These are phyloP conservation scores for Penicillium sp. DNA, from an alignment of 2,329 filamentous ascomycete species.

Conservation along the genomic window DNA sequence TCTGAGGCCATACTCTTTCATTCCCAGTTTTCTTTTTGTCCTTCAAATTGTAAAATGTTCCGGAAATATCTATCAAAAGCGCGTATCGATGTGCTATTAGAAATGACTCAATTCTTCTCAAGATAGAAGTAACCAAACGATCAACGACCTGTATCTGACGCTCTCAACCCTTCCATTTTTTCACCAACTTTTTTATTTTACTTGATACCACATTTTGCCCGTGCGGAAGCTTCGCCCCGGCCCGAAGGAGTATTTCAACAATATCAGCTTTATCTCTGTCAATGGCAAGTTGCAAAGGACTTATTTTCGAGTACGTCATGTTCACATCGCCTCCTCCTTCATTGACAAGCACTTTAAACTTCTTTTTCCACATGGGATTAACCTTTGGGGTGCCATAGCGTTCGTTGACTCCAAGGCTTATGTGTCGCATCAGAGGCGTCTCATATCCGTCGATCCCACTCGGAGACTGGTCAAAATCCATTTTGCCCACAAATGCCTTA, in stretches of 20 bases:
- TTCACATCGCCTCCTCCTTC: background rate
- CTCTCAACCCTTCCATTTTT: too few species aligned
- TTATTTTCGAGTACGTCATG: background rate
- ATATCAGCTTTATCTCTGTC: background rate
- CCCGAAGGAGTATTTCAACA: background rate
- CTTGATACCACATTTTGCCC: too few species aligned
- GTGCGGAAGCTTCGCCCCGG: background rate
- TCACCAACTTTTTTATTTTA: background rate
- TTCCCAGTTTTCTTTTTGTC: too few species aligned
- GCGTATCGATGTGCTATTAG: too few species aligned
- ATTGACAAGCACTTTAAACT: background rate
- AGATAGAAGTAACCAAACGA: too few species aligned
- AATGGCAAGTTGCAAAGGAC: background rate
- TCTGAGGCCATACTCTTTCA: too few species aligned
- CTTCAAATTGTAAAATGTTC: too few species aligned
- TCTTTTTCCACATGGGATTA: background rate
- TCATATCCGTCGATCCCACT: background rate
- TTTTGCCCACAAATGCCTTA: background rate
- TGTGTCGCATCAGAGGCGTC: background rate
- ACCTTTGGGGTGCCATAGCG: background rate
- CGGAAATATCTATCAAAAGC: too few species aligned
- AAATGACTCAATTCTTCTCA: too few species aligned
- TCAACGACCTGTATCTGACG: too few species aligned
- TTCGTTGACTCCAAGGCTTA: background rate
- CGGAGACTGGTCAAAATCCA: conserved; percentile 1